Evolutionary conservation across 805 yeast species (phyloP), one percentile per base, ranked within the genome.

Genomic region (Candida railenensis): DNA sequence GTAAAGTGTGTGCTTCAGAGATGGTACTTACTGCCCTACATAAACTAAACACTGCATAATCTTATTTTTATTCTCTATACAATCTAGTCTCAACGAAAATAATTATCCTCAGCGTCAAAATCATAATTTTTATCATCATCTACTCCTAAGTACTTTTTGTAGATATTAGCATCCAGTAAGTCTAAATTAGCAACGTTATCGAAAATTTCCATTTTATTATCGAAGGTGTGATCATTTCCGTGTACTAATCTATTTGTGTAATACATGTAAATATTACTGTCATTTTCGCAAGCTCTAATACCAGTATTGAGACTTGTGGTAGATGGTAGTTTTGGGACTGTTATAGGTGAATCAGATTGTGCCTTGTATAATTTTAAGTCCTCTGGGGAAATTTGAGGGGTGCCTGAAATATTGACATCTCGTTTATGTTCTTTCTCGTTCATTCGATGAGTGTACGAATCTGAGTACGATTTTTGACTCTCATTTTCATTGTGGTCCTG

Each of bases 91-190:
- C 28, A 40, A 11, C 16, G 11, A n/a, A 65, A 64, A 42, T 65
- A 65, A 44, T 65, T 58, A 44, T 65, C 66, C 45, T 62, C 63
- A 4, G 69, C 53, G 34, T 52, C 56, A 15, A 63, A 50, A 32
- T 54, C 53, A 15, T 58, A 49, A 4, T 43, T 37, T 37, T 45
- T 48, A 11, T 57, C 61, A 3, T 54, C 62, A 11, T 61, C 65
- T 11, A 52, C 46, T 5, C 67, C 69, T 11, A 56, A 43, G 39
- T 62, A 63, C 16, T 53, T 49, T n/a, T 55, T 47, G 45, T 63
- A 63, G n/a, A 59, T 18, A 25, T 51, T 49, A 20, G 54, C 40
- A 45, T 62, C 65, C 19, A 49, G 48, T 1, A 51, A 28, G 38
- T 54, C 49, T n/a, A 45, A 37, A 19, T 46, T 43, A 15, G 44